Conservation (phyloP, 257 asterid species). For the Nicotiana otophora region DNA sequence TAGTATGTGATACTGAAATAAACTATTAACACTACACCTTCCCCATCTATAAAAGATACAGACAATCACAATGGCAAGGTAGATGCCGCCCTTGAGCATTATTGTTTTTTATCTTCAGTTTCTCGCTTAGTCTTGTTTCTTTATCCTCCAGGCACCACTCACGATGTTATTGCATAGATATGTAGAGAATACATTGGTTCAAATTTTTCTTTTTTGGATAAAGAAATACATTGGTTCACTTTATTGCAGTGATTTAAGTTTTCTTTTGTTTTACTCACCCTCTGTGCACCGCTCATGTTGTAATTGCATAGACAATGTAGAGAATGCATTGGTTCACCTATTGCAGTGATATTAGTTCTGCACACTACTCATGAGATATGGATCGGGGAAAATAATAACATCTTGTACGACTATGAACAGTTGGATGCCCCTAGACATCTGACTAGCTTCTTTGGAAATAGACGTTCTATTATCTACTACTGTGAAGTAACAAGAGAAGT, state of each 20-base stretch:
- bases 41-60: not conserved
- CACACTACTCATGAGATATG: not conserved
- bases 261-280: not conserved
- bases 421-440: not conserved
- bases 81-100: not conserved
- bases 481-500: not conserved
- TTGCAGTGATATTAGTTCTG: not conserved
- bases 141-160: not conserved
- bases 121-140: not conserved
- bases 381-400: not conserved
- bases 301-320: not conserved
- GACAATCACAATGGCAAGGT: not conserved
- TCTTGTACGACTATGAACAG: not conserved
- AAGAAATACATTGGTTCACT: not conserved
- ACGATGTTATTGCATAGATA: not conserved
- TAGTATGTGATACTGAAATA: not conserved
- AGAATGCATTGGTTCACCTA: not conserved
- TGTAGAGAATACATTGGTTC: not conserved
- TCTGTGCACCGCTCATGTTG: not conserved
- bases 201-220: no score
- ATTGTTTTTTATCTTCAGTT: not conserved
- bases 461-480: not conserved
- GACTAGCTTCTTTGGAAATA: conserved; percentile 5
- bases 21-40: not conserved
- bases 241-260: not conserved